Conservation (phyloP, 2,329 filamentous ascomycete species). For the Diaporthe vexans region DNA sequence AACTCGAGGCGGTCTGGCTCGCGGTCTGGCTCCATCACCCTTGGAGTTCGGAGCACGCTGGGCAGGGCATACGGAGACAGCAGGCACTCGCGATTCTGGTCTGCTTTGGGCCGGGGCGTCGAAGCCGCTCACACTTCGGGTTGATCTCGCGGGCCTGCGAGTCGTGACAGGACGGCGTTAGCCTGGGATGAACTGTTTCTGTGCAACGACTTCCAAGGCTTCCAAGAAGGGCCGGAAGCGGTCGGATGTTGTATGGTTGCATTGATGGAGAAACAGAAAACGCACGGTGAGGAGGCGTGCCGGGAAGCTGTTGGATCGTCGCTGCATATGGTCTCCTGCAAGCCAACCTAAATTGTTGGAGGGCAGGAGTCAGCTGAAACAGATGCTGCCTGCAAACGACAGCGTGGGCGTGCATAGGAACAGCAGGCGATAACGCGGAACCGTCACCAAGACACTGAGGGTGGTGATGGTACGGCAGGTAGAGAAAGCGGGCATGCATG, state of each 20-base stretch:
- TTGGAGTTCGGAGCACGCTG: background rate
- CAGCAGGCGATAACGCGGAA: background rate
- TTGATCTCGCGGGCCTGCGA: background rate
- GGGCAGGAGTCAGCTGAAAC: constrained; percentile 30
- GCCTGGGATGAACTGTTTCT: constrained; percentile 20
- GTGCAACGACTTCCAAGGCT: background rate
- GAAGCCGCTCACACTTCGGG: constrained; percentile 15
- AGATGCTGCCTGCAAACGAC: background rate
- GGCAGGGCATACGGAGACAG: background rate
- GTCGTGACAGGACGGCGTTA: background rate
- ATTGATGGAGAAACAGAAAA: constrained; percentile 26
- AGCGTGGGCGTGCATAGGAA: background rate
- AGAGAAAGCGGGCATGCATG: constrained; percentile 4
- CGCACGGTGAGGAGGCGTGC: constrained; percentile 15
- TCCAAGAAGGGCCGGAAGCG: constrained; percentile 11
- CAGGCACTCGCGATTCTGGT: constrained; percentile 1
- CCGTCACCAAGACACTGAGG: background rate
- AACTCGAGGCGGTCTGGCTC: constrained; percentile 24
- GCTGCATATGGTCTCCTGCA: constrained; percentile 10
- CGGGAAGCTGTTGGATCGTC: constrained; percentile 29
- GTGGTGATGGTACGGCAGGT: background rate
- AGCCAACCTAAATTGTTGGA: constrained; percentile 22
- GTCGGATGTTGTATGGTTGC: constrained; percentile 20
- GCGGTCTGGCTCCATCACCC: constrained; percentile 13
- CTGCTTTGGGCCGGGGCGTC: background rate